Evolutionary conservation across 768 basidiomycete species (phyloP).

Genomic region (Rhizopogon salebrosus): DNA sequence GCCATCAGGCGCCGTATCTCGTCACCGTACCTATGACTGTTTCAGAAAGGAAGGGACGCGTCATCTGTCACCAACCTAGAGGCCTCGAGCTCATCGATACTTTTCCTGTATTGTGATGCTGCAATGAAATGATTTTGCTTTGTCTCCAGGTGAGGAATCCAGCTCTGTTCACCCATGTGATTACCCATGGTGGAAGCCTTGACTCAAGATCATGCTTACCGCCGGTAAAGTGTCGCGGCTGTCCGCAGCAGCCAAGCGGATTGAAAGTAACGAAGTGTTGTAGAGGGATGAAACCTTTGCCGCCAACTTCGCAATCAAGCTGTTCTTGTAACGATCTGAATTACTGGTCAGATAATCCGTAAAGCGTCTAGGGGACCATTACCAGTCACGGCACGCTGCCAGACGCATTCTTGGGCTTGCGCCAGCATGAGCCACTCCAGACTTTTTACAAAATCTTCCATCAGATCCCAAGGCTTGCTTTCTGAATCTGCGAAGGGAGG

Average conservation of each 20-base stretch:
- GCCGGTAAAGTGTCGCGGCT: conserved; percentile 48
- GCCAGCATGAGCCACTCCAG: conserved; percentile 81
- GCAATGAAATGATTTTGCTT: conserved; percentile 85
- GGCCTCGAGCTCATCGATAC: conserved; percentile 80
- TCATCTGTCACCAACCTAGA: conserved; percentile 44
- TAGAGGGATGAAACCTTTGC: conserved; percentile 72
- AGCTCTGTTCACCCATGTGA: conserved; percentile 40
- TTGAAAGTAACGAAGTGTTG: conserved; percentile 36
- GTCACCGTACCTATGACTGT: conserved; percentile 67
- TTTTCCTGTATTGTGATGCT: conserved; percentile 84
- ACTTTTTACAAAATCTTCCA: conserved; percentile 50
- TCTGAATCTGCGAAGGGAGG: conserved; percentile 42
- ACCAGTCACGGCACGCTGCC: conserved; percentile 91
- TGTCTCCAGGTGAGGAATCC: conserved; percentile 75
- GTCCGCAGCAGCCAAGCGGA: conserved; percentile 39
- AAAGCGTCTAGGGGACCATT: conserved; percentile 5
- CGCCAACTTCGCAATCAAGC: conserved; percentile 77
- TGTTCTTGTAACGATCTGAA: conserved; percentile 71
- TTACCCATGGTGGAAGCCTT: not conserved
- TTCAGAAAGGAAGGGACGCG: not conserved
- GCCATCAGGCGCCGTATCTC: conserved; percentile 76
- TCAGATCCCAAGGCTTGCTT: conserved; percentile 62
- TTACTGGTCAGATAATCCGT: not conserved
- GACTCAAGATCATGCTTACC: conserved; percentile 36
- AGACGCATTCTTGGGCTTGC: conserved; percentile 95